Evolutionary conservation across 2,329 filamentous ascomycete genomes (phyloP).

Genomic region (Beauveria australis): DNA sequence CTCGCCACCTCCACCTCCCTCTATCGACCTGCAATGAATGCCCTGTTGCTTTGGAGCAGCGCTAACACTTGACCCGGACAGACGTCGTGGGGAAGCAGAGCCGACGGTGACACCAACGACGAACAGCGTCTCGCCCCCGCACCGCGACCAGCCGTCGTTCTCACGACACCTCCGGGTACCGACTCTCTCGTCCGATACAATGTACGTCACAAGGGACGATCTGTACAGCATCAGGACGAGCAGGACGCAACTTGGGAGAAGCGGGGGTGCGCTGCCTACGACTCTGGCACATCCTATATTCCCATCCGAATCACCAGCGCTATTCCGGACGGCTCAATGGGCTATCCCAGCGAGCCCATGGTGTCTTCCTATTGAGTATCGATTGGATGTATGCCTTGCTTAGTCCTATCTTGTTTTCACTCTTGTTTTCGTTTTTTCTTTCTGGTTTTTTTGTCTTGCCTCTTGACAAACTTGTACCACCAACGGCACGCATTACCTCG

Average conservation of each 20-base stretch:
- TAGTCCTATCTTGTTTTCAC: neutral
- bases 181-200: constrained; percentile 39
- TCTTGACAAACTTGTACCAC: constrained; percentile 4
- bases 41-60: neutral
- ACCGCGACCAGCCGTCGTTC: constrained; percentile 31
- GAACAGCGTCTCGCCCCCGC: constrained; percentile 54
- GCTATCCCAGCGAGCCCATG: constrained; percentile 3
- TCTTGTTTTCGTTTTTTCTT: neutral
- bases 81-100: constrained; percentile 94
- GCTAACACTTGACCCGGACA: constrained; percentile 28
- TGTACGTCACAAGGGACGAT: constrained; percentile 32
- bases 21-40: too few relatives aligned
- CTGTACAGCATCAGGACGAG: constrained; percentile 16
- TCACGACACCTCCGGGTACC: constrained; percentile 39
- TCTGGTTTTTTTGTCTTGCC: neutral
- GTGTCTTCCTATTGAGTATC: neutral
- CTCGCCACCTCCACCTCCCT: neutral
- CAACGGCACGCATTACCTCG: neutral
- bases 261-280: constrained; percentile 24
- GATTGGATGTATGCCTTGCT: neutral
- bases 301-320: constrained; percentile 18
- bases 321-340: neutral
- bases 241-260: constrained; percentile 22
- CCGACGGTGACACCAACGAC: constrained; percentile 82
- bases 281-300: constrained; percentile 29